Evolutionary conservation across 1,284 basidiomycete species (phyloP).

Genomic region (Pascua guehoae): DNA sequence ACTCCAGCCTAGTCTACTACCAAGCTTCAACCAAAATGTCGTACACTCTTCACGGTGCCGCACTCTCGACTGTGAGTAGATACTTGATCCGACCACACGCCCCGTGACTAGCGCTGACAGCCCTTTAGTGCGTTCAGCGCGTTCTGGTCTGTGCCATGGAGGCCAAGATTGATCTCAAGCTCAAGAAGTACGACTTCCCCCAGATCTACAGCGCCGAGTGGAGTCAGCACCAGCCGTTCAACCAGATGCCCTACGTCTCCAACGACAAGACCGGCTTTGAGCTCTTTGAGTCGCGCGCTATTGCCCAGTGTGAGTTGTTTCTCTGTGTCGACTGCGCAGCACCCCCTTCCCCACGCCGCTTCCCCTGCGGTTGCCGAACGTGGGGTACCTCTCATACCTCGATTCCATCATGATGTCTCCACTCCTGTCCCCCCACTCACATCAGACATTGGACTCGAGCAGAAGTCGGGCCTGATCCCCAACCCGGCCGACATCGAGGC

Average conservation of each 20-base stretch:
- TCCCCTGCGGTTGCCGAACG: no score
- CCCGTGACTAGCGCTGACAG: neutral
- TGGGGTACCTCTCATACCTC: no score
- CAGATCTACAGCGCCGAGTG: slow-evolving; percentile 56
- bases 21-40: slow-evolving; percentile 5
- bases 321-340: slow-evolving; percentile 38
- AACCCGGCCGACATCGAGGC: slow-evolving; percentile 46
- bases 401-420: neutral
- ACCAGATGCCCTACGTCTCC: slow-evolving; percentile 61
- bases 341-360: neutral
- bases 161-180: slow-evolving; percentile 25
- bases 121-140: slow-evolving; percentile 22
- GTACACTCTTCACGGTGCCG: slow-evolving; percentile 19
- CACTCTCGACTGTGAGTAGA: slow-evolving; percentile 19
- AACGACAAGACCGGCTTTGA: slow-evolving; percentile 32
- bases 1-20: neutral
- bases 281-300: slow-evolving; percentile 58
- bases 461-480: slow-evolving; percentile 22
- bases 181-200: slow-evolving; percentile 24
- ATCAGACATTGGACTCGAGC: slow-evolving; percentile 27
- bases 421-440: neutral
- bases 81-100: neutral
- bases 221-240: slow-evolving; percentile 60
- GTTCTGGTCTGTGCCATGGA: slow-evolving; percentile 19
- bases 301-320: slow-evolving; percentile 50